A percentile compares a stretch with the other conserved stretches of the same genome.
Conservation (phyloP, 164 flowering plant species). For the Houttuynia cordata region DNA sequence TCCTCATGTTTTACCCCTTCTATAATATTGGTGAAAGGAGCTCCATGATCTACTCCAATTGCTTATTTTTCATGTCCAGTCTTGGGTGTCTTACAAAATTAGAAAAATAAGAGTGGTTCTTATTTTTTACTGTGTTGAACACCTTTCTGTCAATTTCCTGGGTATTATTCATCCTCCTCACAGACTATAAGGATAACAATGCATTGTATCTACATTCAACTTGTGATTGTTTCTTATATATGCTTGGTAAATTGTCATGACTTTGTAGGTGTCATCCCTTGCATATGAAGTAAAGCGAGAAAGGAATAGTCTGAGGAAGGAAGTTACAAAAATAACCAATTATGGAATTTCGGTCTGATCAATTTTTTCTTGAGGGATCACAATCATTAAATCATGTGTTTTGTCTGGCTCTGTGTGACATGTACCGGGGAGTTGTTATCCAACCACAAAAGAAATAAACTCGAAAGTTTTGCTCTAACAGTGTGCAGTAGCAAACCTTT, state of each 20-base stretch:
- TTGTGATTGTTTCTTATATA: background rate
- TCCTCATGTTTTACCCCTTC: no score
- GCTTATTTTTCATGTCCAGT: no score
- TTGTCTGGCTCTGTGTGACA: background rate
- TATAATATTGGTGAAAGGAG: no score
- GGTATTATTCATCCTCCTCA: background rate
- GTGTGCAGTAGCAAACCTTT: no score
- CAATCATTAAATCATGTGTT: background rate
- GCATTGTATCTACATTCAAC: background rate
- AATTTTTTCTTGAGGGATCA: background rate
- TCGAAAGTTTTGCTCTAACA: no score
- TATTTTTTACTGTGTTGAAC: no score
- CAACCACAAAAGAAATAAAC: no score
- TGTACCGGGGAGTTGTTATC: background rate
- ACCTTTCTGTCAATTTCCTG: background rate
- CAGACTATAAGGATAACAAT: background rate
- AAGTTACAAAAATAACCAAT: constrained; percentile 72
- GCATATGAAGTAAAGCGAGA: constrained; percentile 67
- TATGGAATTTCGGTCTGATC: constrained; percentile 74
- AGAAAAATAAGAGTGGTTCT: no score
- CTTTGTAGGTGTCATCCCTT: constrained; percentile 53
- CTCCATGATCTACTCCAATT: no score
- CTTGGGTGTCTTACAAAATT: no score
- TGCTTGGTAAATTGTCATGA: background rate
- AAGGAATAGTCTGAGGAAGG: constrained; percentile 49